These are phyloP conservation scores for Phoma sp. DNA, from an alignment of 2,329 filamentous ascomycete genomes.

Conservation along the genomic window DNA sequence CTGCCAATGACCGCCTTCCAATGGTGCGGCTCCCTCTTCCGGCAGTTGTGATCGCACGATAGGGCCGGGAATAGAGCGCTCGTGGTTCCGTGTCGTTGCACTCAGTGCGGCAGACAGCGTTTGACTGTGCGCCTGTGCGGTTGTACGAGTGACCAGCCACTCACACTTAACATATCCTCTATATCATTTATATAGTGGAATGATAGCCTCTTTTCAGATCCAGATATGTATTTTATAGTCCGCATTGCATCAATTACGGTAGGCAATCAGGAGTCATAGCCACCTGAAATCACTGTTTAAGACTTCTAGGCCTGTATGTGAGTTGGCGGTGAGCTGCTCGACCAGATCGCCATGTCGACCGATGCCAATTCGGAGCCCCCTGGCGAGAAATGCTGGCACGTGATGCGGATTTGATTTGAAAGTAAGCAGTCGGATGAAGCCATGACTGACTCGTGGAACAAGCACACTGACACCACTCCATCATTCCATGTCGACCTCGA, in stretches of 20 bases:
- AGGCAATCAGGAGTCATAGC: too few species aligned
- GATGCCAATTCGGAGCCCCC: neutral
- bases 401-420: neutral
- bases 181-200: neutral
- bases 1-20: neutral
- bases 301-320: neutral
- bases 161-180: neutral
- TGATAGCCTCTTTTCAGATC: neutral
- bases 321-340: neutral
- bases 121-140: too few species aligned
- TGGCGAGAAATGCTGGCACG: slow-evolving; percentile 1
- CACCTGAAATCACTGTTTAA: neutral
- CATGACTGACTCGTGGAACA: slow-evolving; percentile 7
- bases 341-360: neutral
- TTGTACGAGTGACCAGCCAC: neutral
- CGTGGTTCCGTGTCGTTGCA: neutral
- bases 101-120: neutral
- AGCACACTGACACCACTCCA: neutral
- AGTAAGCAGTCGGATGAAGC: neutral
- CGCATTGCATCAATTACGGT: neutral
- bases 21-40: neutral
- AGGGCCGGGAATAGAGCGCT: neutral
- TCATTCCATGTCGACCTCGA: neutral
- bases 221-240: neutral
- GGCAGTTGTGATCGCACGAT: neutral